Evolutionary conservation across 108 stramenopile species (phyloP).

Genomic region (Nitzschia putrida): DNA sequence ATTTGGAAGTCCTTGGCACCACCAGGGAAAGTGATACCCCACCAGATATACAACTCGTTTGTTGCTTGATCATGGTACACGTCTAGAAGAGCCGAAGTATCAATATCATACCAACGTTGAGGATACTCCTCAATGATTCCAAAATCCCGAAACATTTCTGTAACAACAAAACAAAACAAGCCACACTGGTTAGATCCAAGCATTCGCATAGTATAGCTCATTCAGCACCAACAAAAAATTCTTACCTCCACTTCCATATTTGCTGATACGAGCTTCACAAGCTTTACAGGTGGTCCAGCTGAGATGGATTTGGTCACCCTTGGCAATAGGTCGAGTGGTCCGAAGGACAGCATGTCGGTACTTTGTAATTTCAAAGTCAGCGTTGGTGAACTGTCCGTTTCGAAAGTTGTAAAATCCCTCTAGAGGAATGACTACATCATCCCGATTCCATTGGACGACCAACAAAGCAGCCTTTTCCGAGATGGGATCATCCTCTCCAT

Average conservation of each 20-base stretch:
- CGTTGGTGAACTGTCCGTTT: constrained; percentile 37
- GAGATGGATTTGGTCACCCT: constrained; percentile 55
- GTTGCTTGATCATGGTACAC: neutral
- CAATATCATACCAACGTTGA: constrained; percentile 20
- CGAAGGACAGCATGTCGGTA: constrained; percentile 11
- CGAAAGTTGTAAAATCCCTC: constrained; percentile 60
- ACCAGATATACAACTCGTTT: neutral
- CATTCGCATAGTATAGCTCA: too few relatives aligned
- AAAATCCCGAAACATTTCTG: constrained; percentile 42
- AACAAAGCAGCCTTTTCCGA: constrained; percentile 48
- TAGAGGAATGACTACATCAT: constrained; percentile 49
- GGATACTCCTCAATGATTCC: constrained; percentile 43
- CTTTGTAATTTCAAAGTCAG: neutral
- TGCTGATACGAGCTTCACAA: constrained; percentile 29
- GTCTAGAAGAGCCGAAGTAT: neutral
- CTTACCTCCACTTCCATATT: constrained; percentile 25
- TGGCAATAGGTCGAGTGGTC: constrained; percentile 39
- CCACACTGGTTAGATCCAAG: too few relatives aligned
- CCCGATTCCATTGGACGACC: constrained; percentile 46
- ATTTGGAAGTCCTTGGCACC: neutral
- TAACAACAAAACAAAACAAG: too few relatives aligned
- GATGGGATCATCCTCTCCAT: constrained; percentile 32
- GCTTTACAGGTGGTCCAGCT: constrained; percentile 61
- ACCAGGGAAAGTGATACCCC: neutral
- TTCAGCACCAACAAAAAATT: neutral